These are phyloP conservation scores for Globisporangium yorkense DNA, from an alignment of 352 stramenopile species.

Conservation along the genomic window DNA sequence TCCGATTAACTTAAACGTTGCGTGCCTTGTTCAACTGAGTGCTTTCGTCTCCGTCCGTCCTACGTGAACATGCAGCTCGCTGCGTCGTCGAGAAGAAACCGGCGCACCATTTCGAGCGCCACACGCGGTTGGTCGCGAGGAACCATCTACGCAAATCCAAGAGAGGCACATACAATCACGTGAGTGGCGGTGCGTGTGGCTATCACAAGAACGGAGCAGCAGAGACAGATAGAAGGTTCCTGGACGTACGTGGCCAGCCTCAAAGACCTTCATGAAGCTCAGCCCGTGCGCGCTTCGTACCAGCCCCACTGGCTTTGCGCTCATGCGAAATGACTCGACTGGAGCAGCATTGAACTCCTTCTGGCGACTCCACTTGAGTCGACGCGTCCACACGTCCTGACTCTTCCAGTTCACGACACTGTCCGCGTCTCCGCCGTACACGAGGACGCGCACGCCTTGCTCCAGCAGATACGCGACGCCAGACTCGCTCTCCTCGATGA, in stretches of 20 bases:
- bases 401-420: conserved; percentile 65
- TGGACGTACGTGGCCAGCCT: conserved; percentile 61
- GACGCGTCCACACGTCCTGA: conserved; percentile 57
- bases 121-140: conserved; percentile 57
- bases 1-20: conserved; percentile 12
- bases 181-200: neutral
- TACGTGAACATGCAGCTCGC: conserved; percentile 30
- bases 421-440: conserved; percentile 70
- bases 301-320: conserved; percentile 25
- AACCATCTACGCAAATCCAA: conserved; percentile 48
- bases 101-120: conserved; percentile 37
- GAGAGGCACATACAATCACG: neutral
- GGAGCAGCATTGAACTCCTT: conserved; percentile 20
- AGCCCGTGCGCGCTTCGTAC: conserved; percentile 43
- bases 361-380: conserved; percentile 38
- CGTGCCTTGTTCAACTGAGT: neutral
- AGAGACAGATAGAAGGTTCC: neutral
- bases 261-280: conserved; percentile 60
- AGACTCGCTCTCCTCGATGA: conserved; percentile 45
- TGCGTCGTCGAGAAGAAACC: conserved; percentile 30
- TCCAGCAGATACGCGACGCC: conserved; percentile 46
- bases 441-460: conserved; percentile 53
- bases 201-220: neutral
- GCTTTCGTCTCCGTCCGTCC: neutral
- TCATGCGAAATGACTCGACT: conserved; percentile 14